Evolutionary conservation across 176 grass and related monocot genomes (phyloP), one percentile per base, ranked within the genome.

Genomic region (Oryza punctata): DNA sequence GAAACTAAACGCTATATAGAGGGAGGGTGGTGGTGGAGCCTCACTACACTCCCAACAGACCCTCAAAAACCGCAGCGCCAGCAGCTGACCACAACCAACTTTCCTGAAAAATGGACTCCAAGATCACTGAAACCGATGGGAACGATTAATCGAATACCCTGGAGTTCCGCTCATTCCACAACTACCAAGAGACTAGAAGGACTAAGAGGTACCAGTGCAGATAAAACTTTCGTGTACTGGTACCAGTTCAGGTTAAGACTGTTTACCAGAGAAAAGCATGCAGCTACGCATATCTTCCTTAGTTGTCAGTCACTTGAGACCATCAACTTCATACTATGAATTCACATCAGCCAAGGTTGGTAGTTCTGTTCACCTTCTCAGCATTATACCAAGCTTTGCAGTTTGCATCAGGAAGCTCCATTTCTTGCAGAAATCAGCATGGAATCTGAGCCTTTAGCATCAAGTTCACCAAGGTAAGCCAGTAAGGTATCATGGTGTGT

Each of bases 401-500:
- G 67, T 79, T 78, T 28, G 21, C 60, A 41, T 59, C 60, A 67
- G 16, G 61, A 57, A 61, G 35, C 24, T 79, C 60, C 60, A 79
- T 88, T 88, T 46, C 81, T 84, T 79, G 33, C 60, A 35, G 33
- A 50, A 60, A 25, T 33, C 10, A 84, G 61, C 14, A 59, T 67
- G 75, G 81, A 67, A 88, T 83, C 44, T 33, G 75, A 33, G 32
- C 32, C 76, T 84, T 49, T 33, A 40, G 21, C 61, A 70, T 80
- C 45, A 68, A 33, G 70, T 28, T 33, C 41, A 24, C 33, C 14
- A 44, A 75, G 65, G 76, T 9, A 84, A 74, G 69, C 46, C 10
- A 84, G 87, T 8, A 88, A 74, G 81, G 69, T 19, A 88, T 84
- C 81, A 77, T 13, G 10, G 40, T 7, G 52, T 6, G 43, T 54